Conservation (phyloP, 257 asterid genomes). For the Striga asiatica region DNA sequence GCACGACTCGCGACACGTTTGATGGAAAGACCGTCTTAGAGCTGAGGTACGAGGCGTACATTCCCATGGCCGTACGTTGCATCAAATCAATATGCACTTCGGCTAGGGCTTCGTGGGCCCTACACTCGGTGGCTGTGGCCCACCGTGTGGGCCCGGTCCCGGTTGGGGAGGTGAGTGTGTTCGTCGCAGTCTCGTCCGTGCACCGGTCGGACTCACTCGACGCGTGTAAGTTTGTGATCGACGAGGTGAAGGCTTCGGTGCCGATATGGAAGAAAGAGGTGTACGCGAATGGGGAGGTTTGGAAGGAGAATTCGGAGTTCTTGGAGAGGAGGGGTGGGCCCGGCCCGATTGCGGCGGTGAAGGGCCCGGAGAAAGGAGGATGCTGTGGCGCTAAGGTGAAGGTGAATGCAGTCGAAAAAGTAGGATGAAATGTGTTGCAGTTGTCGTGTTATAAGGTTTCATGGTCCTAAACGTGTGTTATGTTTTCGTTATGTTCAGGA, state of each 20-base stretch:
- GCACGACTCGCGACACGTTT: conserved; percentile 85
- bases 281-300: conserved; percentile 78
- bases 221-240: conserved; percentile 78
- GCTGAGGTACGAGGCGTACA: conserved; percentile 81
- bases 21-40: conserved; percentile 70
- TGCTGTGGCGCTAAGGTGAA: conserved; percentile 55
- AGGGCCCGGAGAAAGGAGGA: conserved; percentile 25
- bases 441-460: too few relatives aligned
- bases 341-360: conserved; percentile 26
- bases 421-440: too few relatives aligned
- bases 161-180: conserved; percentile 82
- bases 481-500: too few relatives aligned
- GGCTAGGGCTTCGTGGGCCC: conserved; percentile 71
- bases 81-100: conserved; percentile 68
- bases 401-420: conserved; percentile 24
- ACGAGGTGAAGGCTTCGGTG: conserved; percentile 85
- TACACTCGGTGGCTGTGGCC: conserved; percentile 56
- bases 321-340: conserved; percentile 51
- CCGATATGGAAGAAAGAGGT: conserved; percentile 99
- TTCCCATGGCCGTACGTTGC: conserved; percentile 83
- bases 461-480: too few relatives aligned
- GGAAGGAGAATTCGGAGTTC: conserved; percentile 93
- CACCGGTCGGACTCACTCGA: conserved; percentile 79
- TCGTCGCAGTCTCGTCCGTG: conserved; percentile 66
- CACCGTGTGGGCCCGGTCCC: conserved; percentile 79